Evolutionary conservation across 257 asterid species (phyloP), one percentile per base, ranked within the genome.

Genomic region (Ilex aquifolium): DNA sequence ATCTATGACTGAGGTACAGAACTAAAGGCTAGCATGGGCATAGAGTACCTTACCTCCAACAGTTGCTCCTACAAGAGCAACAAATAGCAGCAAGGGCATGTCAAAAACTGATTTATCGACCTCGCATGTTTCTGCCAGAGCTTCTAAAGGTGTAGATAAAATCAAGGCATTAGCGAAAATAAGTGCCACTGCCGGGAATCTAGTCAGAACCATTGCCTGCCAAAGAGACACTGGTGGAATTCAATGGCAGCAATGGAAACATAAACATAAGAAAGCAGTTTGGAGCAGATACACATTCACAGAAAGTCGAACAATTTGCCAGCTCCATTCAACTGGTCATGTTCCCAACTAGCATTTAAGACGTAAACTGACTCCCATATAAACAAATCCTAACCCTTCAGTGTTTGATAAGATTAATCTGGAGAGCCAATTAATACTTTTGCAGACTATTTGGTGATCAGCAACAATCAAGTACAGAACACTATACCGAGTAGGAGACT

Each of bases 61-160:
- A 10, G 99, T 84, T 64, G 99, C 97, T 65, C 99, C 99, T 46
- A 87, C 29, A 68, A 89, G 88, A 61, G 99, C 82, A 75, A 93
- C 92, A 14, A 85, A 57, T 56, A 93, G 94, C 72, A 93, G 80
- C 85, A 93, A 64, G 0, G 99, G 96, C 97, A 89, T 93, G 69
- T 80, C 61, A 62, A 80, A 59, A 32, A 75, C 65, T 6, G 95
- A 81, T 56, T 74, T 76, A 52, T 80, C 82, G 56, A 85, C 77
- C 79, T 79, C 94, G 71, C 97, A 93, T 46, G 99, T 84, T 77
- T 90, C 96, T 39, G 96, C 99, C 57, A 93, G 79, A 51, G 89
- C 96, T 67, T 84, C 72, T 16, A 86, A 75, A 58, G 99, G 97
- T 21, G 80, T 66, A 50, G 77, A 65, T 75, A 85, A 69, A 79